phyloP scores from a whole-genome alignment of 345 rosid species.

The Eucalyptus polyanthemos region DNA sequence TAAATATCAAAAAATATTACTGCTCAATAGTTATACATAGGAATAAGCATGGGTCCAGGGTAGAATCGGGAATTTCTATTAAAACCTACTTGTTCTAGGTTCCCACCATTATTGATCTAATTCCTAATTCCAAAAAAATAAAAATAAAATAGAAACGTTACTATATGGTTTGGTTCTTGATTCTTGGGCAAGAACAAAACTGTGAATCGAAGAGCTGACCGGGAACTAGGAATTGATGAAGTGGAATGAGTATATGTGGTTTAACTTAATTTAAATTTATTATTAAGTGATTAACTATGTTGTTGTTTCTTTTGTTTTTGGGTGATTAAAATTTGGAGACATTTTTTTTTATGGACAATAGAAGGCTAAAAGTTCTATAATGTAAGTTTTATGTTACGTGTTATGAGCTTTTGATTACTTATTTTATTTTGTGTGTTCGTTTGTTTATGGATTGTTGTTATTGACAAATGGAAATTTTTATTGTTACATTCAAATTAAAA shows the following conservation, averaged over 20 bases:
- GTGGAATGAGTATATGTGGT: too few species aligned
- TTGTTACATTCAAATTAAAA: too few species aligned
- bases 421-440: too few species aligned
- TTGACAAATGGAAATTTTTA: too few species aligned
- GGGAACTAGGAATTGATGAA: too few species aligned
- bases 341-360: not conserved
- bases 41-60: not conserved
- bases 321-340: not conserved
- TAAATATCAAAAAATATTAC: too few species aligned
- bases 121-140: too few species aligned
- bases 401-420: too few species aligned
- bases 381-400: not conserved
- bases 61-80: not conserved
- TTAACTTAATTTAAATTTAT: too few species aligned
- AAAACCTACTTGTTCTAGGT: accelerated
- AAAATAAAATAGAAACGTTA: accelerated
- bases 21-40: not conserved
- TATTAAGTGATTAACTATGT: not conserved
- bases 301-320: not conserved
- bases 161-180: accelerated
- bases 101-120: too few species aligned
- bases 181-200: too few species aligned
- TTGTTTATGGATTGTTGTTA: not conserved
- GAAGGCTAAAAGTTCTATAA: too few species aligned
- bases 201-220: not conserved